phyloP scores from a whole-genome alignment of 192 early-diverging fungal genomes.

The Backusella circina region DNA sequence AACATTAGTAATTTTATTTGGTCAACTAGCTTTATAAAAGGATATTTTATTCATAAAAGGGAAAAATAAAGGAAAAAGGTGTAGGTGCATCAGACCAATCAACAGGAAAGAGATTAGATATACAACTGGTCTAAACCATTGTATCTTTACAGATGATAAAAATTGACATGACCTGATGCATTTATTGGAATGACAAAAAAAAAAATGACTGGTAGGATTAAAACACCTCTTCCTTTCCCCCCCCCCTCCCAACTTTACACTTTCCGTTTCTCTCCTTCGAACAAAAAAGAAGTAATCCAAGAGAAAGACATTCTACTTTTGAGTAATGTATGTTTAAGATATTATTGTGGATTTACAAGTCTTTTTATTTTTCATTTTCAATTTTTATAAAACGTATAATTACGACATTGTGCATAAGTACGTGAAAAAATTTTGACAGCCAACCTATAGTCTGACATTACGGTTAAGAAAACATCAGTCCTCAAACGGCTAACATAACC shows the following conservation, averaged over 20 bases:
- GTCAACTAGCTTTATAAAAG: not conserved
- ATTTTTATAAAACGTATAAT: not conserved
- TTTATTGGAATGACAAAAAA: not conserved
- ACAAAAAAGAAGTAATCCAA: not conserved
- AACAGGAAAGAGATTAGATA: not conserved
- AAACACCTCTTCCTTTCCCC: not conserved
- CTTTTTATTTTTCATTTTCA: slow-evolving; percentile 5
- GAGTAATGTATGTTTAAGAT: not conserved
- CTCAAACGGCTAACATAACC: slow-evolving; percentile 4
- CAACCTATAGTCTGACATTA: slow-evolving; percentile 12
- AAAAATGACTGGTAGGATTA: not conserved
- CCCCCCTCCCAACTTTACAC: too few species aligned
- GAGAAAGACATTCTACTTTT: not conserved
- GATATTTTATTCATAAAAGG: slow-evolving; percentile 1
- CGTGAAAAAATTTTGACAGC: slow-evolving; percentile 8
- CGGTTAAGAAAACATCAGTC: slow-evolving; percentile 4
- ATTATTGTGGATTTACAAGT: not conserved
- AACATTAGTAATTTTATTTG: not conserved
- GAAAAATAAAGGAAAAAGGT: not conserved
- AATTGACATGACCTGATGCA: not conserved
- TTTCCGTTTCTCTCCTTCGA: not conserved
- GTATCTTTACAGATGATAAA: not conserved
- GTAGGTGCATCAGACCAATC: not conserved
- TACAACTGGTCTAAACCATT: not conserved
- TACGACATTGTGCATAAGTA: not conserved